Conservation (phyloP, 352 stramenopile genomes). For the Paralagenidium karlingii region DNA sequence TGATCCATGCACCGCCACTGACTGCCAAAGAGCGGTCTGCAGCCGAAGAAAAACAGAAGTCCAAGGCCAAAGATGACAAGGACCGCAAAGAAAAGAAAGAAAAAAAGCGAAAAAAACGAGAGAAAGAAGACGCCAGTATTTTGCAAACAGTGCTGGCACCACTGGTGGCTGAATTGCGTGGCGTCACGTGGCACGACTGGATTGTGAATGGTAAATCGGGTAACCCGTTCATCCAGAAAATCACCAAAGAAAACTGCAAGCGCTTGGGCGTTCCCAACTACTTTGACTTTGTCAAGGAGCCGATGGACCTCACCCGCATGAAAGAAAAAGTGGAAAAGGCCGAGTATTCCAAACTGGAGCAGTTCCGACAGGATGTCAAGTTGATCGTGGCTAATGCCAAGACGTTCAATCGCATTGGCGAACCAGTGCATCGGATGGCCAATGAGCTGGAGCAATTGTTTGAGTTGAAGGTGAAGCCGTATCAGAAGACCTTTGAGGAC, state of each 20-base stretch:
- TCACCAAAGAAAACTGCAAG: slow-evolving; percentile 80
- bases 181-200: slow-evolving; percentile 61
- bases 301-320: slow-evolving; percentile 77
- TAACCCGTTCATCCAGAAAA: slow-evolving; percentile 77
- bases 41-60: slow-evolving; percentile 33
- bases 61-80: slow-evolving; percentile 49
- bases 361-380: slow-evolving; percentile 67
- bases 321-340: slow-evolving; percentile 70
- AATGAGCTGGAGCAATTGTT: slow-evolving; percentile 71
- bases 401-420: slow-evolving; percentile 71
- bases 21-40: slow-evolving; percentile 16
- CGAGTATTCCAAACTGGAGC: slow-evolving; percentile 64
- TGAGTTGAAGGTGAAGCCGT: slow-evolving; percentile 43
- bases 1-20: slow-evolving; percentile 52
- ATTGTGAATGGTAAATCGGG: slow-evolving; percentile 53
- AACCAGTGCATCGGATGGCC: slow-evolving; percentile 76
- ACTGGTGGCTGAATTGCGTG: slow-evolving; percentile 44
- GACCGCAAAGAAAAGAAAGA: slow-evolving; percentile 75
- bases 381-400: slow-evolving; percentile 74
- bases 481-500: slow-evolving; percentile 63
- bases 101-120: slow-evolving; percentile 74
- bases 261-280: slow-evolving; percentile 69
- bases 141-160: slow-evolving; percentile 67
- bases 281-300: slow-evolving; percentile 72
- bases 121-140: slow-evolving; percentile 48